These are phyloP conservation scores for Tremellales sp. DNA, from an alignment of 1,284 basidiomycete genomes.

Conservation along the genomic window DNA sequence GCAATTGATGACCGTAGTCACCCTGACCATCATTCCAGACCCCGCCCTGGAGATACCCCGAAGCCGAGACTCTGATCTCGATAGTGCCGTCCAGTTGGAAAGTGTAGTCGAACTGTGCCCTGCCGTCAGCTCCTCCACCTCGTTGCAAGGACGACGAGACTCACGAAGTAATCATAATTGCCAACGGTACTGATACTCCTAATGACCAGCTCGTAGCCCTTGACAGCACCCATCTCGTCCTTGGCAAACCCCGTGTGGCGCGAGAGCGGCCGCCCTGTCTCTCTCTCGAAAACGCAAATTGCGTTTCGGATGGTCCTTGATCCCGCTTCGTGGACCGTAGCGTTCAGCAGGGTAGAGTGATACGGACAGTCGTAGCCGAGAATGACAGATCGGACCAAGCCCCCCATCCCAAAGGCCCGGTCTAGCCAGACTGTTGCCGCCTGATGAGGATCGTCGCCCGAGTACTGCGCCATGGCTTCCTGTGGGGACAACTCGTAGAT, in stretches of 20 bases:
- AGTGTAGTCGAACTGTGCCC: slow-evolving; percentile 58
- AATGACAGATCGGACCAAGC: slow-evolving; percentile 57
- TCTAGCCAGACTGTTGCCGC: slow-evolving; percentile 63
- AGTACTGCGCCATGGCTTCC: slow-evolving; percentile 59
- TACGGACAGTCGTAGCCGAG: slow-evolving; percentile 64
- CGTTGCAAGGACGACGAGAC: background rate
- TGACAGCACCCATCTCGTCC: slow-evolving; percentile 51
- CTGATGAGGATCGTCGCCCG: slow-evolving; percentile 64
- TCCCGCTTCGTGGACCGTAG: slow-evolving; percentile 55
- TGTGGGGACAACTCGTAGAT: slow-evolving; percentile 59
- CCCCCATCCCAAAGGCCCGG: slow-evolving; percentile 63
- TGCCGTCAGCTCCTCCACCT: background rate
- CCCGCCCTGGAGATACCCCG: slow-evolving; percentile 63
- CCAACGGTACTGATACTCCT: slow-evolving; percentile 60
- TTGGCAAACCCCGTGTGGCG: slow-evolving; percentile 50
- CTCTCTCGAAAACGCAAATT: slow-evolving; percentile 64
- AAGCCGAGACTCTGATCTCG: slow-evolving; percentile 62
- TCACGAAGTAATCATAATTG: slow-evolving; percentile 53
- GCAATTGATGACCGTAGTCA: slow-evolving; percentile 57
- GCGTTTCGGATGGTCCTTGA: slow-evolving; percentile 53
- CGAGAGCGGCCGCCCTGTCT: slow-evolving; percentile 58
- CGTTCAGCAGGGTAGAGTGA: slow-evolving; percentile 59
- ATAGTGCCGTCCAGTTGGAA: slow-evolving; percentile 65
- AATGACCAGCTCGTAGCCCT: slow-evolving; percentile 59
- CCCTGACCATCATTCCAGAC: slow-evolving; percentile 56